Evolutionary conservation across 495 filamentous ascomycete species (phyloP).

Genomic region (Gamarada debralockiae): DNA sequence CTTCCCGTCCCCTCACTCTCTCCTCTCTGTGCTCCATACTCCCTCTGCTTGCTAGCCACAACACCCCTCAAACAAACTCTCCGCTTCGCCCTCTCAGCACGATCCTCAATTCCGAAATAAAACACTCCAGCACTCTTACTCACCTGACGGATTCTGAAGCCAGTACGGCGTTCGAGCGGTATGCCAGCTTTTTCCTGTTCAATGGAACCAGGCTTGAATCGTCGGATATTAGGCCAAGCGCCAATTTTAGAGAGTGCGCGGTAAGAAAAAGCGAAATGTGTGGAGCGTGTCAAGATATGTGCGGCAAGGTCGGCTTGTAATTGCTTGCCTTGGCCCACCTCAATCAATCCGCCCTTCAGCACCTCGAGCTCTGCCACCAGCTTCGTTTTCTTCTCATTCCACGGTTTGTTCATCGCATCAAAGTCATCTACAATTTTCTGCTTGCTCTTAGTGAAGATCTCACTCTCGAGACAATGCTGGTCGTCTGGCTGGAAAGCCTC

Average conservation of each 20-base stretch:
- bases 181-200: conserved; percentile 7
- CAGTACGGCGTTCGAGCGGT: conserved; percentile 7
- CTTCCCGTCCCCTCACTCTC: not conserved
- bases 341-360: not conserved
- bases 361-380: not conserved
- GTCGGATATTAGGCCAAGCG: conserved; percentile 17
- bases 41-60: conserved; percentile 1
- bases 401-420: not conserved
- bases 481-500: conserved; percentile 32
- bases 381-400: not conserved
- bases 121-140: conserved; percentile 11
- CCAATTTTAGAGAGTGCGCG: conserved; percentile 12
- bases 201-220: conserved; percentile 16
- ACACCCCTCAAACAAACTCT: conserved; percentile 4
- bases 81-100: conserved; percentile 8
- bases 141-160: conserved; percentile 15
- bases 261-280: not conserved
- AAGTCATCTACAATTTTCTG: conserved; percentile 16
- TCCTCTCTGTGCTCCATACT: not conserved
- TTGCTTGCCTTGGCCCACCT: too few relatives aligned
- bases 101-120: conserved; percentile 13
- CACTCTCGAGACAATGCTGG: conserved; percentile 31
- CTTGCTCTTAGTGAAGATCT: conserved; percentile 29
- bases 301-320: not conserved
- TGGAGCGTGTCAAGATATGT: not conserved